These are phyloP conservation scores for Linum usitatissimum DNA, from an alignment of 345 rosid species.

Conservation along the genomic window DNA sequence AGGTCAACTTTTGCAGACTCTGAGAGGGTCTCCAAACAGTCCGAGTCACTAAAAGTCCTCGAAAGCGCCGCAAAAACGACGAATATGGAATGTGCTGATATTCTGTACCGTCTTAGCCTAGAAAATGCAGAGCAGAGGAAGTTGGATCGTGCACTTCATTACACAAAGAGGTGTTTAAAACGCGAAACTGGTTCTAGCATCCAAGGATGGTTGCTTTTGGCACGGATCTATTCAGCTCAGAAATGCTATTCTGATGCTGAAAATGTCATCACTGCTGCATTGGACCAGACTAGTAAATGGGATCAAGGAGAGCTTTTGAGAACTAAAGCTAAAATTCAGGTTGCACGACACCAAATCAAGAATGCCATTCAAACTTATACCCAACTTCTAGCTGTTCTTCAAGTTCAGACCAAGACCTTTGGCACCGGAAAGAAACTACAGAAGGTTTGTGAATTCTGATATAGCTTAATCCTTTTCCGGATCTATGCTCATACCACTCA, in stretches of 20 bases:
- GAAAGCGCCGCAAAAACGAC: conserved; percentile 42
- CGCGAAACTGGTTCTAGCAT: conserved; percentile 47
- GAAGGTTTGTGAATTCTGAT: conserved; percentile 30
- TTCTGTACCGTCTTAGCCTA: conserved; percentile 49
- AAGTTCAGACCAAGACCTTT: conserved; percentile 52
- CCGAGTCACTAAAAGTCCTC: conserved; percentile 52
- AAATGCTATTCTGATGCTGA: conserved; percentile 51
- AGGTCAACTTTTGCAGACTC: conserved; percentile 34
- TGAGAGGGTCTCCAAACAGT: conserved; percentile 38
- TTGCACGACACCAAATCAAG: conserved; percentile 49
- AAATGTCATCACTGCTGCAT: conserved; percentile 41
- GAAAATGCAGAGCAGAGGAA: conserved; percentile 77
- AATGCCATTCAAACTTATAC: conserved; percentile 52
- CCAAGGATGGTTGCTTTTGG: conserved; percentile 61
- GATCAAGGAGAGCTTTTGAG: conserved; percentile 75
- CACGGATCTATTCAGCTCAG: conserved; percentile 69
- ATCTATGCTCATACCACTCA: too few relatives aligned
- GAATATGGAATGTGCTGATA: conserved; percentile 34
- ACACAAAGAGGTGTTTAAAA: conserved; percentile 37
- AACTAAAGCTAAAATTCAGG: conserved; percentile 61
- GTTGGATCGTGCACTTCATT: conserved; percentile 41
- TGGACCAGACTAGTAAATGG: conserved; percentile 70
- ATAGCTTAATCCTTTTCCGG: neutral
- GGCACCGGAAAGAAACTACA: conserved; percentile 31
- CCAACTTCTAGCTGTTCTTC: conserved; percentile 65